Percentiles rank a stretch among this genome's conserved stretches.
These are phyloP conservation scores for Leccinum imitatum DNA, from an alignment of 768 basidiomycete genomes.

Conservation along the genomic window DNA sequence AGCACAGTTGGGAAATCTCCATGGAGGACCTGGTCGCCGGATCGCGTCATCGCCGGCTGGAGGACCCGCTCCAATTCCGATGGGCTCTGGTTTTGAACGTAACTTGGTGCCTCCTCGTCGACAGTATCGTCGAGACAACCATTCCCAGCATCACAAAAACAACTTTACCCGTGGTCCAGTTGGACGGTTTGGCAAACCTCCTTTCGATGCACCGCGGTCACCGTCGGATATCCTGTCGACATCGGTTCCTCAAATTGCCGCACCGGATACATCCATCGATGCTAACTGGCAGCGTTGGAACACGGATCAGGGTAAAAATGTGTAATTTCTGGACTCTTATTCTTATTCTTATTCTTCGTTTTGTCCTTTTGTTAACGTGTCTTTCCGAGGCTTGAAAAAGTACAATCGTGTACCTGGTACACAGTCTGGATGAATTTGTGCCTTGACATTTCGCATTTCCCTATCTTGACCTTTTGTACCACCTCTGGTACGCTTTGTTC, in stretches of 20 bases:
- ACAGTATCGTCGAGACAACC: slow-evolving; percentile 33
- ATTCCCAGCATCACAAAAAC: slow-evolving; percentile 29
- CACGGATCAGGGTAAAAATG: slow-evolving; percentile 11
- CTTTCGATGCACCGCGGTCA: slow-evolving; percentile 19
- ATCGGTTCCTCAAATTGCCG: slow-evolving; percentile 7
- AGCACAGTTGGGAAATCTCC: slow-evolving; percentile 16
- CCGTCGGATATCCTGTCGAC: slow-evolving; percentile 17
- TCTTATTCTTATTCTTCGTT: slow-evolving; percentile 1
- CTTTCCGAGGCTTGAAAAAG: slow-evolving; percentile 3
- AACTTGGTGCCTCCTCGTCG: slow-evolving; percentile 28
- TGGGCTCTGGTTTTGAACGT: slow-evolving; percentile 24
- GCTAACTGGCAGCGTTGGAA: slow-evolving; percentile 22
- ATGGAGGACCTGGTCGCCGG: slow-evolving; percentile 17
- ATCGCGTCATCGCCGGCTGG: slow-evolving; percentile 15
- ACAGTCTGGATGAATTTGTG: background rate
- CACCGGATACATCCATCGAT: slow-evolving; percentile 14
- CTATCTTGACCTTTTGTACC: slow-evolving; percentile 2
- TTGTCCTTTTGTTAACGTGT: slow-evolving; percentile 10
- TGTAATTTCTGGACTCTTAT: background rate
- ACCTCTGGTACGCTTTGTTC: background rate
- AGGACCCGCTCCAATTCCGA: slow-evolving; percentile 13
- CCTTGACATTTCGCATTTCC: background rate
- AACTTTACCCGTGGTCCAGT: slow-evolving; percentile 20
- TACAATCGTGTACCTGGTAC: background rate
- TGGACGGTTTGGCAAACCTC: slow-evolving; percentile 21